Base-by-base conservation (phyloP, 1,139 yeast species). In the Hansenula lynferdii region DNA sequence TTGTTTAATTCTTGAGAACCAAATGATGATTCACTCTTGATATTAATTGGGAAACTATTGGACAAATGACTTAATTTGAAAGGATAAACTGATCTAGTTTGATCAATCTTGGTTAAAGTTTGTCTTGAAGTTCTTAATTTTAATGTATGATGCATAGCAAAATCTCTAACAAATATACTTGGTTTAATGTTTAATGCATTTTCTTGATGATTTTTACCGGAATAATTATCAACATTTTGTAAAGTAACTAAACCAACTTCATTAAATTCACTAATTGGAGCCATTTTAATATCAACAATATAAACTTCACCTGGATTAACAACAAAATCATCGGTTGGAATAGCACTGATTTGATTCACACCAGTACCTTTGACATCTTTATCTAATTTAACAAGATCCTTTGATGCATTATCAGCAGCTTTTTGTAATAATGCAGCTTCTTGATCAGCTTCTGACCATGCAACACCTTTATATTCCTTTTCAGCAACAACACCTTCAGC, bases 401-500 rank as follows among this genome's bases (percentile, higher is more conserved):
- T 63, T 28, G 61, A 63, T 31, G 50, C 40, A 22, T 22, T 22
- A 11, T 31, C 33, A 15, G 53, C 44, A n/a, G 61, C 50, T 40
- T 66, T 72, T 39, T 67, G 64, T 46, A 84, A 65, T 44, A 81
- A 65, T 31, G 62, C 60, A 39, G 70, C 72, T 63, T 85, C 95
- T 64, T 85, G 95, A 59, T 83, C 85, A 32, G 81, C 72, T 61
- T 84, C 92, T 40, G 81, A 77, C 97, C 98, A 92, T 26, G 75
- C 85, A 37, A 89, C 94, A 56, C 96, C 97, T 64, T 89, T 87
- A 63, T 82, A 84, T 51, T 89, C 97, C 56, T 82, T 77, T 65
- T 92, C 97, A 34, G 90, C 92, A 47, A 90, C 95, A 42, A 86
- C 72, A 54, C 87, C 87, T 54, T 86, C 95, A 44, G 90, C 83